Base-by-base conservation (phyloP, 371 early-diverging fungal genomes). In the Nosema bombycis region DNA sequence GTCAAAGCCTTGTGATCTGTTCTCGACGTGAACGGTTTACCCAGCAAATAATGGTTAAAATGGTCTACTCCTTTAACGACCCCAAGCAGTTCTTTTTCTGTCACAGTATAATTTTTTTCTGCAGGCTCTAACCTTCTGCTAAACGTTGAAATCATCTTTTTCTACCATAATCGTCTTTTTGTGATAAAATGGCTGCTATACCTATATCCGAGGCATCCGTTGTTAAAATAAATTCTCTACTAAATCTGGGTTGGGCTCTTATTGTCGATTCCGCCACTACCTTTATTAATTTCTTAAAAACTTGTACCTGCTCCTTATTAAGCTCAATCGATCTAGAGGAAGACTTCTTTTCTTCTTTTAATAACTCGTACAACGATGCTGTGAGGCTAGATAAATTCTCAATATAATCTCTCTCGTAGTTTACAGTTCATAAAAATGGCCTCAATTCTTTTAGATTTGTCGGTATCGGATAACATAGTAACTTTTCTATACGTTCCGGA, bases 381-480 rank as follows among this genome's bases (percentile, higher is more conserved):
- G 46, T 46, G 46, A 6, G 18, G 6, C 18, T 18, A 6, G 46
- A 6, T 10, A 46, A 46, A 46, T 46, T 46, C 18, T 46, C 46
- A 6, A 46, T 18, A 73, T 73, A 81, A 2, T 54, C 62, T 23
- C 74, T 70, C 55, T 6, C 23, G 12, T 75, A 74, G 32, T 65
- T 70, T 10, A 81, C 14, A 1, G 62, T 33, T 3, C 81, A 79
- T 23, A 78, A 56, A 36, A 69, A 79, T 18, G 62, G 21, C 66
- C 61, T 2, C 66, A 81, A 26, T 56, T 81, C 70, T 15, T 36
- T 67, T 26, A 55, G 28, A 1, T 10, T 72, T 18, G 2, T 15
- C 2, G 78, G 78, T 37, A 18, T 21, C 71, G 54, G 30, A 15
- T n/a, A 32, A 29, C 33, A 29, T 28, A 37, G 1, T 24, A 75